Base-by-base conservation (phyloP, 768 basidiomycete species). In the Artomyces pyxidatus region DNA sequence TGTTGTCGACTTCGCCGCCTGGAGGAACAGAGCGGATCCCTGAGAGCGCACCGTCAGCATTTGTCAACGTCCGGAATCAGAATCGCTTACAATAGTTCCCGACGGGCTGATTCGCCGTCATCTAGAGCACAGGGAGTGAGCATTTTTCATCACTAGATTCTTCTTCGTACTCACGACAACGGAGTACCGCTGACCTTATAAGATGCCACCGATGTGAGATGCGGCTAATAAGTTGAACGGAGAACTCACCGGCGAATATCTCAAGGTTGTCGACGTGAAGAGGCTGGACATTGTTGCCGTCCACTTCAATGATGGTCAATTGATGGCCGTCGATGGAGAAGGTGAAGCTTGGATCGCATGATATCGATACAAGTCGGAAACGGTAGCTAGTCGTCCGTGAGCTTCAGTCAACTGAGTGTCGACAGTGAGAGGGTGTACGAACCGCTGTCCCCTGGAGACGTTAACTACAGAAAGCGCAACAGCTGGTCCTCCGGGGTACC, bases 361-460 rank as follows among this genome's bases (percentile, higher is more conserved):
- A 74, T 9, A 73, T 68, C 9, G 68, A 64, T 26, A 82, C 52
- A 2, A 83, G 30, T 3, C 80, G 72, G 63, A 82, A 75, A 14
- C 81, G 72, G 53, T 81, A 81, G 4, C 32, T 35, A 17, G 17
- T n/a, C n/a, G n/a, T n/a, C n/a, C n/a, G n/a, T n/a, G n/a, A n/a
- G n/a, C n/a, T n/a, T n/a, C n/a, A n/a, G n/a, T n/a, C n/a, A n/a
- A n/a, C n/a, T n/a, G n/a, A n/a, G n/a, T n/a, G n/a, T n/a, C n/a
- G n/a, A n/a, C n/a, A n/a, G n/a, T n/a, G n/a, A n/a, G n/a, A n/a
- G n/a, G n/a, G n/a, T n/a, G n/a, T 35, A 35, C 32, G 12, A 3
- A 35, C 32, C 62, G 57, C 37, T 41, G 28, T 16, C 69, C 68
- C 0, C 45, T 50, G 4, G 58, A 39, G 19, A 82, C 76, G 29